Evolutionary conservation across 768 basidiomycete genomes (phyloP), one percentile per base, ranked within the genome.

Genomic region (Serpula lacrymans): DNA sequence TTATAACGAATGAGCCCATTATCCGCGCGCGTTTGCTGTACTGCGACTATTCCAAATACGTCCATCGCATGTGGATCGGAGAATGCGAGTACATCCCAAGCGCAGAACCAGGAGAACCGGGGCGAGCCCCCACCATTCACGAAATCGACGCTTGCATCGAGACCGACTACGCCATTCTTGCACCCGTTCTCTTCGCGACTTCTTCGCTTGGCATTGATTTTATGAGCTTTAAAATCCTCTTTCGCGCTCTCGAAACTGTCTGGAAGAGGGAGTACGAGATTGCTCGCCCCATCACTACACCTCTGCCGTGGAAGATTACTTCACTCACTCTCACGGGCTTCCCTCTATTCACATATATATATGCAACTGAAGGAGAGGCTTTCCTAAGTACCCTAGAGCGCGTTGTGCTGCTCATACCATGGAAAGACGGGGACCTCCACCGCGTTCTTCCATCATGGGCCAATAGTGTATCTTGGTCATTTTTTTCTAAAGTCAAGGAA

Each of bases 51-150:
- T 10, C 49, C 2, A 40, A 42, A 11, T 36, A 55, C 28, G 52
- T 71, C 6, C 62, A 56, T 7, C 59, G 57, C 24, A 57, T 71
- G 28, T 70, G 65, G 64, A 53, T 56, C 39, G 61, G 60, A 13
- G 47, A 58, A 21, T 62, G 57, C 45, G 54, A 43, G 38, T 55
- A 59, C 34, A 50, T 58, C 13, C 43, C 63, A n/a, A n/a, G n/a
- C n/a, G n/a, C n/a, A n/a, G n/a, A n/a, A n/a, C n/a, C n/a, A n/a
- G n/a, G n/a, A n/a, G n/a, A n/a, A n/a, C n/a, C n/a, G n/a, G n/a
- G n/a, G n/a, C n/a, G n/a, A n/a, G n/a, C n/a, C n/a, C n/a, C n/a
- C n/a, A n/a, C n/a, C n/a, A n/a, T n/a, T n/a, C n/a, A 33, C 7
- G 32, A 7, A 13, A 16, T 33, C n/a, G 9, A 18, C 29, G 8